A percentile compares a stretch with the other conserved stretches of the same genome.
phyloP scores from a whole-genome alignment of 768 basidiomycete genomes.

The Suillus occidentalis region DNA sequence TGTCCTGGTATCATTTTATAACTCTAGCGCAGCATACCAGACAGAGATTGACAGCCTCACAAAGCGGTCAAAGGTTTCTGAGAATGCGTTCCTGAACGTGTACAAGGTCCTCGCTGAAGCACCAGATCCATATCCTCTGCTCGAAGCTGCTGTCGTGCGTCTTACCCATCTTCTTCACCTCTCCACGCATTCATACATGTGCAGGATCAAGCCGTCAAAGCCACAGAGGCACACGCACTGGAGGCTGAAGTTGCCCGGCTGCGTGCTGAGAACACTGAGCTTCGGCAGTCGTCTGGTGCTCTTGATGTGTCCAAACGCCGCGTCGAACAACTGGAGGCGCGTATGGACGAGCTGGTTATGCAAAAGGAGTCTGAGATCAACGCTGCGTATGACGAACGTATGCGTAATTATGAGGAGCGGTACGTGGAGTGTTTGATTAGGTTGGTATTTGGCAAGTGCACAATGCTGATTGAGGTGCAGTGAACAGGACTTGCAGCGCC shows the following conservation, averaged over 20 bases:
- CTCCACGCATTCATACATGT: background rate
- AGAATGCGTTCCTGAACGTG: constrained; percentile 94
- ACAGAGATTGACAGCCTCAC: constrained; percentile 95
- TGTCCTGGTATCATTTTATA: background rate
- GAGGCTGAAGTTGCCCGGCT: constrained; percentile 72
- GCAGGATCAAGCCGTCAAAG: constrained; percentile 92
- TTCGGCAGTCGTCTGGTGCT: constrained; percentile 68
- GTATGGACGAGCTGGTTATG: constrained; percentile 93
- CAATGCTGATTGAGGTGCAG: constrained; percentile 38
- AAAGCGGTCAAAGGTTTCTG: constrained; percentile 86
- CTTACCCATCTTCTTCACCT: constrained; percentile 3
- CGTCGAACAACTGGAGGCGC: constrained; percentile 79
- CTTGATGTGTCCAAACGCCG: constrained; percentile 74
- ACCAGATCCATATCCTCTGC: constrained; percentile 94
- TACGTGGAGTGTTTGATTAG: constrained; percentile 36
- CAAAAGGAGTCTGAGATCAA: constrained; percentile 97
- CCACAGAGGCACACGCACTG: constrained; percentile 73
- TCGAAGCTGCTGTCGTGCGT: constrained; percentile 88
- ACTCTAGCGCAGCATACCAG: constrained; percentile 72
- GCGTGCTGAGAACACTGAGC: constrained; percentile 79
- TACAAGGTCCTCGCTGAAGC: constrained; percentile 97
- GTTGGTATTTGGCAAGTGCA: background rate
- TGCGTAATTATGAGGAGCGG: constrained; percentile 97
- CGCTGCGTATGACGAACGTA: constrained; percentile 93
- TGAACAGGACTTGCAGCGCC: constrained; percentile 92